Base-by-base conservation (phyloP, 441 rosid genomes). In the Sinapis alba region DNA sequence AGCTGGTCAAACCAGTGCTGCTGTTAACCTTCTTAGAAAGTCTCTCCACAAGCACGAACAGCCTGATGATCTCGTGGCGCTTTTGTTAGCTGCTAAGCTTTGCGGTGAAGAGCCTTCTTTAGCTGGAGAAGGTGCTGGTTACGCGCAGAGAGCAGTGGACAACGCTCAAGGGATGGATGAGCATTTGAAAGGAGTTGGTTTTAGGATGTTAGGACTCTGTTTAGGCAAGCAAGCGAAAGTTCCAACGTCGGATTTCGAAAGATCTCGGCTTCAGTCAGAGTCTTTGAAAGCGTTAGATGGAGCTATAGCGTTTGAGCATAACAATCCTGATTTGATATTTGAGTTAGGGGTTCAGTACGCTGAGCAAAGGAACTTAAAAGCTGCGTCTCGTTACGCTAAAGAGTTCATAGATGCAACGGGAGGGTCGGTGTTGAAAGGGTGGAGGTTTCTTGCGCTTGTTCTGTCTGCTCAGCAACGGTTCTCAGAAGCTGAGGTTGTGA, bases 341-440 rank as follows among this genome's bases (percentile, higher is more conserved):
- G 98, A 92, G 74, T 79, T 92, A 72, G 99, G 98, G 54, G 86
- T 90, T 75, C 94, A 83, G 27, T 84, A 92, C 51, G 98, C 99
- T 7, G 94, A 95, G 86, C 98, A 92, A 63, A 79, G 97, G 68
- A 95, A 88, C 81, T 77, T 92, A 72, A 86, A 69, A 28, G 84
- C 86, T 15, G 97, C 98, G 11, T 81, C 94, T 51, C 86, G 82
- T 9, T 90, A 83, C 72, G 91, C 93, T 5, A 90, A 91, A 75
- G 80, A 81, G 73, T 90, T 79, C 71, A 83, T 94, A 13, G 93
- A 90, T 82, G 84, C 85, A 28, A 94, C 97, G 1, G 98, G 95
- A 58, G 98, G 98, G 9, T 88, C 97, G 1, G 47, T 85, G 63
- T 76, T 88, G 64, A 92, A 90, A 75, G 99, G 99, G 23, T 95